Evolutionary conservation across 768 basidiomycete genomes (phyloP), one percentile per base, ranked within the genome.

Genomic region (Trametes meyenii): DNA sequence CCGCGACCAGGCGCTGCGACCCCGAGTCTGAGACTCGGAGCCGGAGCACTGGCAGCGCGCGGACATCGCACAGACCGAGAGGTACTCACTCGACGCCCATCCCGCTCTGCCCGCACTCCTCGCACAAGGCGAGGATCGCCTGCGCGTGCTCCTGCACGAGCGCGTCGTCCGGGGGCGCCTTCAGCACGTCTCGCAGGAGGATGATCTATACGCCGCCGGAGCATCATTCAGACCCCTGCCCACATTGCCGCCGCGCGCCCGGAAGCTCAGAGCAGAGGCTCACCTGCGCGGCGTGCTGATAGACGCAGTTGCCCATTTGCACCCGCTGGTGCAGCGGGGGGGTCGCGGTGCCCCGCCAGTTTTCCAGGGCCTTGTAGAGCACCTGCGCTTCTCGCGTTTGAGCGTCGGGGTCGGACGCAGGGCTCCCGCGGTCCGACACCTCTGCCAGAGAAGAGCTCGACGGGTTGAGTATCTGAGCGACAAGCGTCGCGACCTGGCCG

Each of bases 211-310:
- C 38, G 19, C 54, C 55, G 58, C 24, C 46, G 59, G 50, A 42
- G 10, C 50, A 46, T 39, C 55, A 24, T 62, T 66, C 66, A 66
- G 68, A 29, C 43, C 40, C 14, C 33, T 58, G 58, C 43, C 49
- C 33, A 42, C 29, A 23, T 61, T 26, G 39, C 43, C 17, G 19
- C 49, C 39, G 24, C 29, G 13, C 45, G 44, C 38, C 19, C 62
- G 64, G 43, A 65, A 67, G 63, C 45, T 36, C 26, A 36, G 36
- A 59, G 61, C 40, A 68, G 8, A 33, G 8, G 8, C 72, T 51
- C 42, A 77, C 78, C 74, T 76, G 72, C 52, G 70, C 68, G 35
- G 67, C 68, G 60, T 71, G 70, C 58, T 72, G 72, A 71, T 78
- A 74, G 59, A 70, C 74, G 68, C 71, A 67, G 71, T 74, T 75